phyloP scores from a whole-genome alignment of 1,139 yeast genomes.

The Hansenula anomala region DNA sequence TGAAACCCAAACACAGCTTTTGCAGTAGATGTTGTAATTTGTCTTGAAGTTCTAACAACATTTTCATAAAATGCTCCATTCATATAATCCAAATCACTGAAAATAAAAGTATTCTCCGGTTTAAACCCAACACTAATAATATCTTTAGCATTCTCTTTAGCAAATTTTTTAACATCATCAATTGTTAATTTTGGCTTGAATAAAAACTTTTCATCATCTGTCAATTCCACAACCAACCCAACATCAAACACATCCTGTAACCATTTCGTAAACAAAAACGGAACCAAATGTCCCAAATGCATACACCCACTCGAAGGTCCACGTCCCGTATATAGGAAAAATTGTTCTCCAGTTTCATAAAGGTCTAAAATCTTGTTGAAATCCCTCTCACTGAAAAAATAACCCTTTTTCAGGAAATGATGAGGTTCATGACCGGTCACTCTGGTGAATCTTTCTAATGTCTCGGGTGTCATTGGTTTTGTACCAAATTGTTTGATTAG shows the following conservation, averaged over 20 bases:
- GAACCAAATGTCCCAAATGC: constrained; percentile 98
- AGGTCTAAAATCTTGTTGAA: constrained; percentile 72
- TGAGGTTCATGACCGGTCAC: constrained; percentile 95
- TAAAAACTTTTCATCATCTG: constrained; percentile 96
- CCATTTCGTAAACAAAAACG: constrained; percentile 96
- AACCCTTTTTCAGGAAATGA: constrained; percentile 83
- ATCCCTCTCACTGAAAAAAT: constrained; percentile 92
- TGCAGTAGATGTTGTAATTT: constrained; percentile 93
- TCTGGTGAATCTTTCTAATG: constrained; percentile 65
- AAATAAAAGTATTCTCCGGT: constrained; percentile 90
- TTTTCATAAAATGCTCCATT: constrained; percentile 92
- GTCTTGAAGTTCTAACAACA: constrained; percentile 90
- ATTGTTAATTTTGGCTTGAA: constrained; percentile 89
- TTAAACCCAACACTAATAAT: constrained; percentile 93
- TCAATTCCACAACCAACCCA: constrained; percentile 91
- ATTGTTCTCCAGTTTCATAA: constrained; percentile 92
- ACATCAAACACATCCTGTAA: constrained; percentile 96
- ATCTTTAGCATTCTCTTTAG: constrained; percentile 84
- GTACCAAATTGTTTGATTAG: constrained; percentile 88
- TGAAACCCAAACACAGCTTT: constrained; percentile 97
- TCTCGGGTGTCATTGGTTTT: constrained; percentile 60
- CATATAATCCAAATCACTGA: constrained; percentile 90
- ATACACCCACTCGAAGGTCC: constrained; percentile 96
- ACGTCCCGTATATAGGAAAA: constrained; percentile 95
- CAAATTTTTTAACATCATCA: constrained; percentile 78